Conservation (phyloP, 2,329 filamentous ascomycete genomes). For the Hypoxylon sp. region DNA sequence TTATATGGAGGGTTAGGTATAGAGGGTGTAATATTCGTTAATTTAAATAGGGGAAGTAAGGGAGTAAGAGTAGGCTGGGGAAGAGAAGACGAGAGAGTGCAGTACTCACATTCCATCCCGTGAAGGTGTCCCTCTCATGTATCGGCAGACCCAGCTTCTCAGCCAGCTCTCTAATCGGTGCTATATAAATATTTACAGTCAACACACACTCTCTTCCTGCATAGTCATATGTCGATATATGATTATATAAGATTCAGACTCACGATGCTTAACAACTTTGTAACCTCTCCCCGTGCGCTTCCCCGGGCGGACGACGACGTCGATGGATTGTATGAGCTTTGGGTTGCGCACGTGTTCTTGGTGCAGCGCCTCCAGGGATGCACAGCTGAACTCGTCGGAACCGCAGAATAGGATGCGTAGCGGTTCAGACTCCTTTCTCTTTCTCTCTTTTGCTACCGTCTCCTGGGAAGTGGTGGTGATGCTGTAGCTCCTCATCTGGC, state of each 20-base stretch:
- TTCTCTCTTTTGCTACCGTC: neutral
- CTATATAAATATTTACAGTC: constrained; percentile 59
- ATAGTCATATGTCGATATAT: neutral
- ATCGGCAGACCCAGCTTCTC: constrained; percentile 74
- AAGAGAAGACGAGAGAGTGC: no score
- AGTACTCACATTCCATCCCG: constrained; percentile 78
- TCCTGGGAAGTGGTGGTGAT: neutral
- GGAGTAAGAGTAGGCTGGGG: no score
- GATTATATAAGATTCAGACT: constrained; percentile 33
- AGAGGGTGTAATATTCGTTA: neutral
- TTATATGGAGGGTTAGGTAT: neutral
- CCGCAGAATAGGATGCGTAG: constrained; percentile 94
- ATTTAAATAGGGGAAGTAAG: no score
- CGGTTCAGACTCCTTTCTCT: constrained; percentile 64
- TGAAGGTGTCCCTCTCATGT: constrained; percentile 86
- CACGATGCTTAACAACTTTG: constrained; percentile 77
- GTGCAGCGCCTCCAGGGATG: constrained; percentile 79
- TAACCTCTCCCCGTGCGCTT: constrained; percentile 84
- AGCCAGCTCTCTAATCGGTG: constrained; percentile 80
- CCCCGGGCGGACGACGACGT: constrained; percentile 86
- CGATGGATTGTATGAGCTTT: constrained; percentile 78
- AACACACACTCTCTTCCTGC: neutral
- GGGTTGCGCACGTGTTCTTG: constrained; percentile 68
- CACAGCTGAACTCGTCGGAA: constrained; percentile 90
- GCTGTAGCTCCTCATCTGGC: constrained; percentile 27